Evolutionary conservation across 768 basidiomycete genomes (phyloP).

Genomic region (Podaxis sp.): DNA sequence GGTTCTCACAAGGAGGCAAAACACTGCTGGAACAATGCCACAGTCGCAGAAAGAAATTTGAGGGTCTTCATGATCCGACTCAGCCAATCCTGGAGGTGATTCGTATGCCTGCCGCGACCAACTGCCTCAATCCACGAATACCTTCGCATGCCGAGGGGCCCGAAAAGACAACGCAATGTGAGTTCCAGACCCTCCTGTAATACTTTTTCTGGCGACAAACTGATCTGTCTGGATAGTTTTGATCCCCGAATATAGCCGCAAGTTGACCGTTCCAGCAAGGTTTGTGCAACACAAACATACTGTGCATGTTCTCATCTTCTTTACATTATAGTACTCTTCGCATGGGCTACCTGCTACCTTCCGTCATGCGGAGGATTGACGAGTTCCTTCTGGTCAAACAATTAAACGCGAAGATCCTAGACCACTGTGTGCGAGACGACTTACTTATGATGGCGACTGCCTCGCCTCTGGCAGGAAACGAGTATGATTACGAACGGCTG

Average conservation of each 20-base stretch:
- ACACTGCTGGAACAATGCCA: slow-evolving; percentile 13
- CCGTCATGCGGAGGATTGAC: slow-evolving; percentile 70
- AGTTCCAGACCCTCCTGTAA: slow-evolving; percentile 19
- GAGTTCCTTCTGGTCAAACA: slow-evolving; percentile 76
- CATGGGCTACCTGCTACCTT: slow-evolving; percentile 71
- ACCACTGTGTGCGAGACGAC: slow-evolving; percentile 58
- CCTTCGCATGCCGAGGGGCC: slow-evolving; percentile 34
- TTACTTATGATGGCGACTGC: slow-evolving; percentile 67
- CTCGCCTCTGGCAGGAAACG: slow-evolving; percentile 66
- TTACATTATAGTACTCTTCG: slow-evolving; percentile 53
- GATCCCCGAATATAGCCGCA: slow-evolving; percentile 80
- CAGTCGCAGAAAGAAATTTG: slow-evolving; percentile 54
- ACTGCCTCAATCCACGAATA: slow-evolving; percentile 55
- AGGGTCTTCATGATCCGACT: slow-evolving; percentile 55
- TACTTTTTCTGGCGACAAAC: not conserved
- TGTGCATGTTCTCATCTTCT: slow-evolving; percentile 10
- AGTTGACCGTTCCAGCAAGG: slow-evolving; percentile 75
- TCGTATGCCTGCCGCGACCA: slow-evolving; percentile 47
- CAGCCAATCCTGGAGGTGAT: slow-evolving; percentile 77
- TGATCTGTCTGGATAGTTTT: slow-evolving; percentile 48
- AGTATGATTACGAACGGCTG: slow-evolving; percentile 80
- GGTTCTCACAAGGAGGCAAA: slow-evolving; percentile 10
- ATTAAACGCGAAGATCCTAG: slow-evolving; percentile 68
- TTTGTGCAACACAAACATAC: slow-evolving; percentile 23
- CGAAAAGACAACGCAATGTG: slow-evolving; percentile 60